phyloP scores from a whole-genome alignment of 2,329 filamentous ascomycete species.

The Fusarium sp. region DNA sequence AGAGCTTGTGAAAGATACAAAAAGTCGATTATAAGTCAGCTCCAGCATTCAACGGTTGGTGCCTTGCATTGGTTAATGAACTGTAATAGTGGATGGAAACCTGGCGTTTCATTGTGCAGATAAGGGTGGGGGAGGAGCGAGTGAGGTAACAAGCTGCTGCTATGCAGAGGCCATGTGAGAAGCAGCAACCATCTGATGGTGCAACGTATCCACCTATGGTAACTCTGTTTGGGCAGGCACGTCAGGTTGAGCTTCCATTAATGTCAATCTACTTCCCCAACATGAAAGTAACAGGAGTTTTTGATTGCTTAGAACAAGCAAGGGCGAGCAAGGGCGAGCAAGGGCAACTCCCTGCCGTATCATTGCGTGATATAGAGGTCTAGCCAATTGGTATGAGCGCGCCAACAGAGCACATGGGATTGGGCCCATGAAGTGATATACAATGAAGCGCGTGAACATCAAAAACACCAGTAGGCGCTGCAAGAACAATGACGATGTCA shows the following conservation, averaged over 20 bases:
- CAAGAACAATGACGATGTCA: neutral
- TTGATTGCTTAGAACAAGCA: neutral
- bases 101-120: neutral
- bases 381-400: constrained; percentile 28
- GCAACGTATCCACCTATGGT: constrained; percentile 13
- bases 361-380: constrained; percentile 4
- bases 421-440: constrained; percentile 29
- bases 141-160: constrained; percentile 6
- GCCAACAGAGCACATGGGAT: constrained; percentile 33
- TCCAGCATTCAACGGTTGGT: constrained; percentile 6
- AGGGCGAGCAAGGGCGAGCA: neutral
- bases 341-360: constrained; percentile 11
- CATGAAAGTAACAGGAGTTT: neutral
- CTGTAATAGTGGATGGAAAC: neutral
- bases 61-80: constrained; percentile 3
- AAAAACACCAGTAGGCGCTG: neutral
- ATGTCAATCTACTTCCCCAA: neutral
- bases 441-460: constrained; percentile 18
- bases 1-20: neutral
- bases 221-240: neutral
- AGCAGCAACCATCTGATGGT: neutral
- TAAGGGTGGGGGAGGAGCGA: constrained; percentile 11
- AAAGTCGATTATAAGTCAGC: neutral
- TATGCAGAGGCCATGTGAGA: constrained; percentile 26
- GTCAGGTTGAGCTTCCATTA: neutral